Base-by-base conservation (phyloP, 176 grass and related monocot genomes). In the Saccharum spontaneum region DNA sequence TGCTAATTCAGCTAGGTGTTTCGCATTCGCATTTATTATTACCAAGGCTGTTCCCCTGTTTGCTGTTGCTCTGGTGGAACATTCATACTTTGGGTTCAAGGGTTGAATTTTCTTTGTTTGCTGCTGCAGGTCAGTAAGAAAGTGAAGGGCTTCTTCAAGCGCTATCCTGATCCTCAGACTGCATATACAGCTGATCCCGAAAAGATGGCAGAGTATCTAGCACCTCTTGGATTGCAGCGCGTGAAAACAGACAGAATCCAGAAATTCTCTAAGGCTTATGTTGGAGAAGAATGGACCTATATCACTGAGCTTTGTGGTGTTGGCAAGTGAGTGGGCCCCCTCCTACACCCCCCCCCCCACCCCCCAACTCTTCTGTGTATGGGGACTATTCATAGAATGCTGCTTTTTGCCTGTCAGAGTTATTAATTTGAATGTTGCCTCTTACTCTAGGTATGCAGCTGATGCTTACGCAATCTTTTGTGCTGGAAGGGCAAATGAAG, bases 401-500 rank as follows among this genome's bases (percentile, higher is more conserved):
- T 61, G 8, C 77, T 52, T 26, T 54, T 89, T 41, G 50, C 31
- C 60, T 22, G 10, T 22, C 15, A 3, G 2, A 31, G 63, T 64
- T 31, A 77, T 9, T 65, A 44, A 64, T 66, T 76, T 82, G 10
- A 46, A 69, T 52, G 31, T 7, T 64, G 49, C 26, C 20, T 54
- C 34, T 63, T 79, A 37, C 37, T 74, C 1, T 77, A 94, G 94
- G 90, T 97, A 97, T 73, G 94, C 88, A 2, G 94, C 91, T 71
- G 94, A 97, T 94, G 94, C 94, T 34, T 94, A 94, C 8, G 94
- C 91, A 30, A 97, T 94, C 80, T 97, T 94, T 38, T 94, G 92
- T 84, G 86, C 64, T 36, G 94, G 94, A 46, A 92, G 54, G 80
- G 83, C 87, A 44, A 79, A 38, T 16, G 82, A 92, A 46, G 87